A percentile compares a stretch with the other conserved stretches of the same genome.
Evolutionary conservation across 257 asterid species (phyloP).

Genomic region (Salvia splendens): DNA sequence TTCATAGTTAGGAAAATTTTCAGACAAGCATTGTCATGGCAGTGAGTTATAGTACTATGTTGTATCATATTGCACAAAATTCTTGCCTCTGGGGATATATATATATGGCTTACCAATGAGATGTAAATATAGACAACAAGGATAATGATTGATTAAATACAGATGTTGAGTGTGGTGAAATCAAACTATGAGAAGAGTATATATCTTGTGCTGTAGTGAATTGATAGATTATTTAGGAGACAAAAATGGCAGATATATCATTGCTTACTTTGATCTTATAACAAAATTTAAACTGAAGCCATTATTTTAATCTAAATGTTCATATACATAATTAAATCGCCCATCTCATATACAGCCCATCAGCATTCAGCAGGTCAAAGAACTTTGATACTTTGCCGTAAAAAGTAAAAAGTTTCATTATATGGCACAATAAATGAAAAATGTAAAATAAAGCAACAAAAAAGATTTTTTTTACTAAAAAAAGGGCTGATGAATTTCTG

Average conservation of each 20-base stretch:
- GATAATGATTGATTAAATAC: background rate
- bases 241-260: background rate
- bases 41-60: background rate
- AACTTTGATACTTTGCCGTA: slow-evolving; percentile 2
- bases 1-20: background rate
- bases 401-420: background rate
- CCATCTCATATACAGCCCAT: background rate
- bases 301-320: too few species aligned
- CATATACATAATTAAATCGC: too few species aligned
- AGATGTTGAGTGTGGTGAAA: too few species aligned
- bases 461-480: slow-evolving; percentile 21
- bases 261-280: background rate
- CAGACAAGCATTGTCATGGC: background rate
- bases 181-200: too few species aligned
- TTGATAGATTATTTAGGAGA: background rate
- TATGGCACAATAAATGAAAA: background rate
- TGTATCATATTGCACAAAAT: slow-evolving; percentile 8
- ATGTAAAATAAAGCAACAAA: background rate
- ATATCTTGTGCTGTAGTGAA: too few species aligned
- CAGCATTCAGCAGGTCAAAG: background rate
- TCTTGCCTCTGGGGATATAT: background rate
- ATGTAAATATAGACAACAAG: background rate
- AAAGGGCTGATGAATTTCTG: background rate
- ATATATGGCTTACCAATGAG: background rate
- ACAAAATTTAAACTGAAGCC: background rate